Conservation (phyloP, 805 yeast genomes). For the Candida schatavii region DNA sequence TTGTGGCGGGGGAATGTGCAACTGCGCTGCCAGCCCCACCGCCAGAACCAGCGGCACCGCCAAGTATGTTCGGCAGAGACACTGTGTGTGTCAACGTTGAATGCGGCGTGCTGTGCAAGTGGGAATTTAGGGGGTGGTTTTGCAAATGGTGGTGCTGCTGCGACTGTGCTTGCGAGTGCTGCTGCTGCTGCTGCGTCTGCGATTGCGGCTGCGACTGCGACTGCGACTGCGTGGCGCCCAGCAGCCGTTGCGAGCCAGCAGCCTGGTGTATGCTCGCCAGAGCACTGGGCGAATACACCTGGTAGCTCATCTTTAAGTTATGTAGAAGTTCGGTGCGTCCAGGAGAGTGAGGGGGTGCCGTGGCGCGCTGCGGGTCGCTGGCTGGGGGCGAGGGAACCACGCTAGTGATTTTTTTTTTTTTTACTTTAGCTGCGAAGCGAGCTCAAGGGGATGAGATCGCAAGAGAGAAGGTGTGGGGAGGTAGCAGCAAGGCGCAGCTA, state of each 20-base stretch:
- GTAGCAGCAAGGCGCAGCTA: not conserved
- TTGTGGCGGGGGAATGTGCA: not conserved
- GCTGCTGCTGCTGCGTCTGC: not conserved
- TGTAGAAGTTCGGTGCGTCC: too few species aligned
- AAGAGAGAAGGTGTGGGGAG: not conserved
- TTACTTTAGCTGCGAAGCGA: not conserved
- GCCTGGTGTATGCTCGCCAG: not conserved
- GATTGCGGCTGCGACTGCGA: not conserved
- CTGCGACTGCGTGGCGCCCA: not conserved
- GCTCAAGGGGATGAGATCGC: not conserved
- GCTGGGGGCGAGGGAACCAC: not conserved
- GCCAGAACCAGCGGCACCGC: not conserved
- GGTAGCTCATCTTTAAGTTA: slow-evolving; percentile 4
- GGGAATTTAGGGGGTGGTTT: not conserved
- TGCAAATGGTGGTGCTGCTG: not conserved
- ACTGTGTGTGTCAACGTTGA: not conserved
- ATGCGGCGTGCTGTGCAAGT: not conserved
- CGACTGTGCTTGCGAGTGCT: not conserved
- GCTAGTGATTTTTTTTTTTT: not conserved
- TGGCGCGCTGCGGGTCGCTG: not conserved
- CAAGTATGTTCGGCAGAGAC: not conserved
- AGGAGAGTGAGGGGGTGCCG: too few species aligned
- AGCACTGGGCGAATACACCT: not conserved
- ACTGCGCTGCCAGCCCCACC: not conserved
- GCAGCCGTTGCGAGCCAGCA: not conserved